A percentile compares a stretch with the other conserved stretches of the same genome.
These are phyloP conservation scores for Triadica sebifera DNA, from an alignment of 345 rosid species.

Conservation along the genomic window DNA sequence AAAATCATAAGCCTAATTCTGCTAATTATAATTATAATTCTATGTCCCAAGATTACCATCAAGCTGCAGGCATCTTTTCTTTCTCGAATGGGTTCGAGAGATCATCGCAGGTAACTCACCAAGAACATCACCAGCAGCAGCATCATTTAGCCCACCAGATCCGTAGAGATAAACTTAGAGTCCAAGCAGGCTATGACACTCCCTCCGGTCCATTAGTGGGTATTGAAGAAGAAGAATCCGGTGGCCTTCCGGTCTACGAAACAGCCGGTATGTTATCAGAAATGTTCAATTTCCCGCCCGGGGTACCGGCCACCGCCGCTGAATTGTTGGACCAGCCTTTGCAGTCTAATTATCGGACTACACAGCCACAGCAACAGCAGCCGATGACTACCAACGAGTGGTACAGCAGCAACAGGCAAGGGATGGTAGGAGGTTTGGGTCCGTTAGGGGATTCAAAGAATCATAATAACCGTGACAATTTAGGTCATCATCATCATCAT, in stretches of 20 bases:
- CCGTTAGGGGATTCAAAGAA: neutral
- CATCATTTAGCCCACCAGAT: constrained; percentile 62
- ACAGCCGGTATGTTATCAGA: constrained; percentile 89
- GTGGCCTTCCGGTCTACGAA: constrained; percentile 37
- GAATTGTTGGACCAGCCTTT: constrained; percentile 34
- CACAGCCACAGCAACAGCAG: constrained; percentile 14
- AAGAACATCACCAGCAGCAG: constrained; percentile 35
- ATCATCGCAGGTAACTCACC: constrained; percentile 26
- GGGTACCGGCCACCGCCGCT: constrained; percentile 36
- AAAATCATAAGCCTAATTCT: constrained; percentile 20
- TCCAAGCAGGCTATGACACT: constrained; percentile 36
- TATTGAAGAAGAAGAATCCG: constrained; percentile 34
- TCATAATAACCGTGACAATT: constrained; percentile 14
- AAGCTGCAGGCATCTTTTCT: constrained; percentile 45
- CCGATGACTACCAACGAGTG: constrained; percentile 35
- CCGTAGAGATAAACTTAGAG: constrained; percentile 62
- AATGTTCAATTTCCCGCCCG: constrained; percentile 79
- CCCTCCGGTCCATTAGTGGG: constrained; percentile 52
- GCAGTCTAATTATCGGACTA: constrained; percentile 22
- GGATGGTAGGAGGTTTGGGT: constrained; percentile 1
- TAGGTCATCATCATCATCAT: constrained; percentile 43
- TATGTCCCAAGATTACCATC: constrained; percentile 85
- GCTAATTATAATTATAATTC: constrained; percentile 49
- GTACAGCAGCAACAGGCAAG: constrained; percentile 41
- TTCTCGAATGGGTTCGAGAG: constrained; percentile 75